Percentiles rank a stretch among this genome's conserved stretches.
Conservation (phyloP, 1,139 yeast species). For the Yamadazyma atlantica region DNA sequence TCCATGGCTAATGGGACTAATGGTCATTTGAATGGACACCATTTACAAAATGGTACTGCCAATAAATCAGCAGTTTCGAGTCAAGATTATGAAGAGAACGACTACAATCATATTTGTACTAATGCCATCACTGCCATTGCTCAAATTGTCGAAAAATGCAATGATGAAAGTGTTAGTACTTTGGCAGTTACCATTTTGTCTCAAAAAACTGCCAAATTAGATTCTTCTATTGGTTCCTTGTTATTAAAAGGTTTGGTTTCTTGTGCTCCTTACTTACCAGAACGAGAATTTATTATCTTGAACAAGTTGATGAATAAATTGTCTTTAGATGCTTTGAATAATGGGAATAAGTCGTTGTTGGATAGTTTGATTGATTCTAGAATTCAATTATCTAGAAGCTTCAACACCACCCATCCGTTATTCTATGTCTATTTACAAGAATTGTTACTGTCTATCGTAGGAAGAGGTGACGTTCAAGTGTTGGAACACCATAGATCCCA, state of each 20-base stretch:
- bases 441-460: slow-evolving; percentile 62
- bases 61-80: slow-evolving; percentile 2
- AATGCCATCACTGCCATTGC: slow-evolving; percentile 75
- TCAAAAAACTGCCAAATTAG: slow-evolving; percentile 64
- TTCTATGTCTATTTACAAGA: slow-evolving; percentile 64
- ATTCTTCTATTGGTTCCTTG: slow-evolving; percentile 37
- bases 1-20: slow-evolving; percentile 9
- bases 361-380: slow-evolving; percentile 48
- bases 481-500: slow-evolving; percentile 83
- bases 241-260: slow-evolving; percentile 57
- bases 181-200: slow-evolving; percentile 79
- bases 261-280: slow-evolving; percentile 59
- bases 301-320: slow-evolving; percentile 47
- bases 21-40: slow-evolving; percentile 1
- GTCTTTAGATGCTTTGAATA: slow-evolving; percentile 33
- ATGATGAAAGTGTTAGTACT: slow-evolving; percentile 75
- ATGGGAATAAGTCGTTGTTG: slow-evolving; percentile 32
- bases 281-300: slow-evolving; percentile 56
- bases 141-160: slow-evolving; percentile 66
- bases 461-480: slow-evolving; percentile 80
- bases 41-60: slow-evolving; percentile 1
- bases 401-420: slow-evolving; percentile 42
- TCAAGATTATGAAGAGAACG: slow-evolving; percentile 28
- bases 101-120: slow-evolving; percentile 40
- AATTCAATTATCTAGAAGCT: slow-evolving; percentile 49